phyloP scores from a whole-genome alignment of 2,329 filamentous ascomycete species.

The Hypomyces rosellus region DNA sequence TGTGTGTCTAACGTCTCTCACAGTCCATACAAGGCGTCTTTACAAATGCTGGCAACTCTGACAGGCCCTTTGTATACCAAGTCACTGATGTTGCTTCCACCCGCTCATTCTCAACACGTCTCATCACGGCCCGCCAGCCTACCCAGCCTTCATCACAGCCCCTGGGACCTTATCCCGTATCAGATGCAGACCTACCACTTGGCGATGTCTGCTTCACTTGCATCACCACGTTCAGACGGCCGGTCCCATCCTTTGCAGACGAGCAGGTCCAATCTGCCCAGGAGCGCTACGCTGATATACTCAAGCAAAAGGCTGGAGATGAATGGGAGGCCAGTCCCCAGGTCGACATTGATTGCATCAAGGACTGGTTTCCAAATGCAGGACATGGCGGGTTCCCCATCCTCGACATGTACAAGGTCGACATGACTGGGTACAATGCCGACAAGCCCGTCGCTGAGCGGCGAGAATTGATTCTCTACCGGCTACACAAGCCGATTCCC shows the following conservation, averaged over 20 bases:
- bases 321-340: slow-evolving; percentile 42
- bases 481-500: slow-evolving; percentile 38
- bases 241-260: slow-evolving; percentile 29
- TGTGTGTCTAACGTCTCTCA: neutral
- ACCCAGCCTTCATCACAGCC: slow-evolving; percentile 30
- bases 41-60: slow-evolving; percentile 37
- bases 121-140: slow-evolving; percentile 45
- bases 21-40: slow-evolving; percentile 53
- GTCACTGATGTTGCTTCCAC: slow-evolving; percentile 39
- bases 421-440: slow-evolving; percentile 41
- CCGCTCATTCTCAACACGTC: slow-evolving; percentile 42
- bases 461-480: slow-evolving; percentile 45
- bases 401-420: slow-evolving; percentile 50
- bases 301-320: slow-evolving; percentile 29
- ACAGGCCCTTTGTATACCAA: slow-evolving; percentile 49
- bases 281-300: slow-evolving; percentile 35
- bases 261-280: slow-evolving; percentile 37
- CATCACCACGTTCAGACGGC: slow-evolving; percentile 46
- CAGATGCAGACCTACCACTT: slow-evolving; percentile 34
- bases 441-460: slow-evolving; percentile 36
- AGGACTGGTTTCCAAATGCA: slow-evolving; percentile 29
- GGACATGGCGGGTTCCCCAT: slow-evolving; percentile 41
- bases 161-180: slow-evolving; percentile 30
- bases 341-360: slow-evolving; percentile 37
- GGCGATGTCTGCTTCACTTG: slow-evolving; percentile 44